Evolutionary conservation across 345 rosid genomes (phyloP).

Genomic region (Salix exigua): DNA sequence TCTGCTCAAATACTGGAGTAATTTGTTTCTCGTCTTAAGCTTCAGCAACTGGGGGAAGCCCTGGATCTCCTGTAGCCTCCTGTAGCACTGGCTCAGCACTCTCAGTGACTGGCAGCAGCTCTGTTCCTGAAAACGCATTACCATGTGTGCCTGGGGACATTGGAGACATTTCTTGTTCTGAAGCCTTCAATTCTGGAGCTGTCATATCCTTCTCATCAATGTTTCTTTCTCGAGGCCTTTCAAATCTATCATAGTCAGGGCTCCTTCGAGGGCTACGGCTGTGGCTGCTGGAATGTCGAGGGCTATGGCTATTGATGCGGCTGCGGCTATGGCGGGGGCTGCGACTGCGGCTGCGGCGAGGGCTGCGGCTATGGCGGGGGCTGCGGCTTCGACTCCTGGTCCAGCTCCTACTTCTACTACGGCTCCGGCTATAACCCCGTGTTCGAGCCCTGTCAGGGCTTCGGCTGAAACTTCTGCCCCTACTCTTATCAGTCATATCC

Average conservation of each 20-base stretch:
- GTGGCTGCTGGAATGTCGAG: not conserved
- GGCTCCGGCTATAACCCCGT: conserved; percentile 44
- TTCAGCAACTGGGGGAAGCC: not conserved
- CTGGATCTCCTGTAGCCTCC: conserved; percentile 13
- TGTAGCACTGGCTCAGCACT: conserved; percentile 16
- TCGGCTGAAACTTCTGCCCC: conserved; percentile 68
- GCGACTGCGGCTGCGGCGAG: conserved; percentile 37
- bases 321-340: conserved; percentile 29
- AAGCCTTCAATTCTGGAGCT: conserved; percentile 23
- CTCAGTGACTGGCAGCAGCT: conserved; percentile 8
- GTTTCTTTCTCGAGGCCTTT: conserved; percentile 31
- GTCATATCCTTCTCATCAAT: conserved; percentile 23
- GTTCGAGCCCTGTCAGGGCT: conserved; percentile 70
- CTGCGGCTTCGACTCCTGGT: conserved; percentile 50
- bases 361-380: conserved; percentile 34
- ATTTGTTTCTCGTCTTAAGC: not conserved
- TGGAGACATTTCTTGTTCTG: conserved; percentile 18
- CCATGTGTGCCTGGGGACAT: conserved; percentile 23
- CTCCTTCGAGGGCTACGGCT: conserved; percentile 7
- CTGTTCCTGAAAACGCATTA: conserved; percentile 11
- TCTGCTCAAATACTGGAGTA: not conserved
- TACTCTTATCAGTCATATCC: conserved; percentile 39
- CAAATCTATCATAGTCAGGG: conserved; percentile 41
- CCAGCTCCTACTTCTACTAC: conserved; percentile 52
- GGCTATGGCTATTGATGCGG: conserved; percentile 8